Evolutionary conservation across 1,139 yeast species (phyloP), one percentile per base, ranked within the genome.

Genomic region (Candida sp.): DNA sequence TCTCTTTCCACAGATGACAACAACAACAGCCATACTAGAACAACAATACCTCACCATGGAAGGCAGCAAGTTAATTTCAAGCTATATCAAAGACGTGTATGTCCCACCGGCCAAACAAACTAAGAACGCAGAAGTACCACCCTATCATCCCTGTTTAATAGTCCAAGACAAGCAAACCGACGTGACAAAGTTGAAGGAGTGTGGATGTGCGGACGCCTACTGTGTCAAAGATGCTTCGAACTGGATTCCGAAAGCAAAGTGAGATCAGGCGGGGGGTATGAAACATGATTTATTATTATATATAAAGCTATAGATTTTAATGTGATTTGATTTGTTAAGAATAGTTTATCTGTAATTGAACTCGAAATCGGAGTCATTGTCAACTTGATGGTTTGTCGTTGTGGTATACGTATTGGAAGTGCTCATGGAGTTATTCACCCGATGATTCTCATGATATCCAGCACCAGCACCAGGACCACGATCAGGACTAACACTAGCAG

Each of bases 91-190:
- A 34, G 69, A 66, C 58, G 65, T 68, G 1, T 75, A 73, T 50
- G 69, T 75, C 28, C 79, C 79, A 7, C 73, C 76, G 2, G 27
- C 51, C 11, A 60, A 61, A 38, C 42, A 48, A 3, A 40, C 26
- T 22, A 27, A 42, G 3, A 49, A 54, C n/a, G 50, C 54, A 7
- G 54, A 58, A 7, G 70, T 75, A 2, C 80, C 80, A 8, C 60
- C 63, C 9, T 75, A 75, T 56, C 80, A 77, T 53, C 81, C 81
- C 5, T 74, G 80, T 55, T 62, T 77, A 49, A 74, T 77, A 26
- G 79, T 76, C 39, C 79, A 75, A 56, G 81, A 77, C 57, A 65
- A 67, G 12, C 78, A 75, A 56, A 73, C 77, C 1, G 80, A 76
- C 54, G 67, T 68, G 6, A 66, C 63, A 28, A 75, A 73, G 52